phyloP scores from a whole-genome alignment of 106 monocot genomes.

The Posidonia australis region DNA sequence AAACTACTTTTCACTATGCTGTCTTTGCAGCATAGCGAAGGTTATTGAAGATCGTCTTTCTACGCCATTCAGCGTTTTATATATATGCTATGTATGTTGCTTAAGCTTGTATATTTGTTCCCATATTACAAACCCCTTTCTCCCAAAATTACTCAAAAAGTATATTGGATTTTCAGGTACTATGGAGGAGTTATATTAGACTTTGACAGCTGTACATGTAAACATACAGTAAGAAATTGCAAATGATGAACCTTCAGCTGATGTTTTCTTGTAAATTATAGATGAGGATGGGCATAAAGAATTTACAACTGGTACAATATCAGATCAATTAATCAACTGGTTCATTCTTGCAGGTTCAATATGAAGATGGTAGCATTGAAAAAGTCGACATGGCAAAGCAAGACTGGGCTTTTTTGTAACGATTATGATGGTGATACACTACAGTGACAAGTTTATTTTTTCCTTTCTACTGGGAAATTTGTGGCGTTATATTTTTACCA shows the following conservation, averaged over 20 bases:
- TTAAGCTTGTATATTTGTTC: not conserved
- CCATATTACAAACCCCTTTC: not conserved
- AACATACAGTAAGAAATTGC: constrained; percentile 53
- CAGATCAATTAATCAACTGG: not conserved
- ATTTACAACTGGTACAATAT: not conserved
- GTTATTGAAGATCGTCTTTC: too few relatives aligned
- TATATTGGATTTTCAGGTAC: constrained; percentile 31
- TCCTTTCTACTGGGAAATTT: not conserved
- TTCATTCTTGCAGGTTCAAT: constrained; percentile 28
- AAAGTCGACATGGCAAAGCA: constrained; percentile 39
- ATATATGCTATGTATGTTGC: not conserved
- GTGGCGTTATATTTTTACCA: not conserved
- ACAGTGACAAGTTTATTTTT: not conserved
- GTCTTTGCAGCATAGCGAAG: too few relatives aligned
- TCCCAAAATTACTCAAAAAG: not conserved
- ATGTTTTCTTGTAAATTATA: too few relatives aligned
- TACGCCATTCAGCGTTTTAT: too few relatives aligned
- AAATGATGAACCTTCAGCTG: too few relatives aligned
- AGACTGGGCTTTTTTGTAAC: constrained; percentile 48
- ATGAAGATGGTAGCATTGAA: constrained; percentile 39
- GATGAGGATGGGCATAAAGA: not conserved
- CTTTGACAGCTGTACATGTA: constrained; percentile 35
- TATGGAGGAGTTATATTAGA: constrained; percentile 42
- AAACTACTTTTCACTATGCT: too few relatives aligned
- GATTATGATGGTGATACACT: not conserved